These are phyloP conservation scores for Hygrophorus russula DNA, from an alignment of 768 basidiomycete species.

Conservation along the genomic window DNA sequence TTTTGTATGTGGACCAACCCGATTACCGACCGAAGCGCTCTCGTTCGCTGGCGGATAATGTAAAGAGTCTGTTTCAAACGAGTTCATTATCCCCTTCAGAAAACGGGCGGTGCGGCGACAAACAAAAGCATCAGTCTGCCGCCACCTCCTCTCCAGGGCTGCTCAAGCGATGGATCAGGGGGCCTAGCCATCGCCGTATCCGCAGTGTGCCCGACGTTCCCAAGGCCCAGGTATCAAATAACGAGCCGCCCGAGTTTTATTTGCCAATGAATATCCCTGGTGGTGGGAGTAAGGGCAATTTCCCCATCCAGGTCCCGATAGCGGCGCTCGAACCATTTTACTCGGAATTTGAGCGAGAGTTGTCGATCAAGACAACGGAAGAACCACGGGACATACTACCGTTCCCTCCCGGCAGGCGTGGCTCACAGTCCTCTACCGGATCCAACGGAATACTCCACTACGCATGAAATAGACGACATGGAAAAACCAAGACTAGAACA, in stretches of 20 bases:
- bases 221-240: not conserved
- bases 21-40: constrained; percentile 5
- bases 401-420: too few relatives aligned
- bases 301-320: too few relatives aligned
- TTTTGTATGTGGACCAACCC: not conserved
- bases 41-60: constrained; percentile 50
- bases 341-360: too few relatives aligned
- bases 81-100: constrained; percentile 25
- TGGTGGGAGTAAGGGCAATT: not conserved
- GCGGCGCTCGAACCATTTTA: too few relatives aligned
- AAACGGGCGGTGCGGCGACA: not conserved
- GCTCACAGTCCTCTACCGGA: not conserved
- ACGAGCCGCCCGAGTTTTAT: constrained; percentile 1
- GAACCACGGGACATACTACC: not conserved
- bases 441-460: constrained; percentile 23
- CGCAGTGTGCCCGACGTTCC: constrained; percentile 41
- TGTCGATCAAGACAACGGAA: too few relatives aligned
- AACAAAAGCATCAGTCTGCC: constrained; percentile 17
- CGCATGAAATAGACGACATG: constrained; percentile 14
- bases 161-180: constrained; percentile 39
- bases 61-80: constrained; percentile 47
- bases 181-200: constrained; percentile 37
- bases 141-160: constrained; percentile 14
- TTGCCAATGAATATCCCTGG: not conserved
- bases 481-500: not conserved